Evolutionary conservation across 2,329 filamentous ascomycete species (phyloP).

Genomic region (Botrytis aclada): DNA sequence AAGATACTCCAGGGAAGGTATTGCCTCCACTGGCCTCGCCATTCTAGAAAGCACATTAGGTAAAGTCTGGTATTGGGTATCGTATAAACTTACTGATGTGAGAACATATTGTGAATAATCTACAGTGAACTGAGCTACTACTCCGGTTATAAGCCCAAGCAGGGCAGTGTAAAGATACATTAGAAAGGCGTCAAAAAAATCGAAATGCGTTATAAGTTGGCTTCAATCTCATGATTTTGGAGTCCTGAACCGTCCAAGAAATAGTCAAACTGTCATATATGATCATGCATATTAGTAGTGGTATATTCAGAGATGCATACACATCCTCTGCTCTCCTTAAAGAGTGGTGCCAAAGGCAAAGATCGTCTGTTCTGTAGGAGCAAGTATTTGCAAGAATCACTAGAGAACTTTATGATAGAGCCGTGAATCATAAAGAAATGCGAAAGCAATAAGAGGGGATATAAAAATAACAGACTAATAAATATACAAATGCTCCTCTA

Average conservation of each 20-base stretch:
- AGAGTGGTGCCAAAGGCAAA: background rate
- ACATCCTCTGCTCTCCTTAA: background rate
- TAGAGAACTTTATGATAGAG: background rate
- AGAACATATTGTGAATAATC: conserved; percentile 20
- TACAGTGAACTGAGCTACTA: background rate
- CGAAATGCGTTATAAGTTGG: background rate
- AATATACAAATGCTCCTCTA: background rate
- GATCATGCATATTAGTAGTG: background rate
- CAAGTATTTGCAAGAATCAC: background rate
- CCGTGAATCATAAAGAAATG: background rate
- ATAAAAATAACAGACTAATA: background rate
- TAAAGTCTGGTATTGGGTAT: background rate
- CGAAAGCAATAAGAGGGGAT: background rate
- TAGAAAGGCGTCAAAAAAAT: background rate
- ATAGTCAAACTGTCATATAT: background rate
- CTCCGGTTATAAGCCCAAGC: background rate
- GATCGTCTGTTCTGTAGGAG: background rate
- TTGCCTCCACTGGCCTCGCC: conserved; percentile 20
- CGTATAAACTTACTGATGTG: conserved; percentile 12
- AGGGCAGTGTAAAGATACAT: conserved; percentile 12
- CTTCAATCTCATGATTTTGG: background rate
- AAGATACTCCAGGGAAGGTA: conserved; percentile 23
- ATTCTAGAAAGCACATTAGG: conserved; percentile 3
- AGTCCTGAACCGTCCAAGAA: background rate
- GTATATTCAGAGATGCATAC: background rate